A percentile compares a stretch with the other conserved stretches of the same genome.
Conservation (phyloP, 2,329 filamentous ascomycete genomes). For the Curvularia sp. region DNA sequence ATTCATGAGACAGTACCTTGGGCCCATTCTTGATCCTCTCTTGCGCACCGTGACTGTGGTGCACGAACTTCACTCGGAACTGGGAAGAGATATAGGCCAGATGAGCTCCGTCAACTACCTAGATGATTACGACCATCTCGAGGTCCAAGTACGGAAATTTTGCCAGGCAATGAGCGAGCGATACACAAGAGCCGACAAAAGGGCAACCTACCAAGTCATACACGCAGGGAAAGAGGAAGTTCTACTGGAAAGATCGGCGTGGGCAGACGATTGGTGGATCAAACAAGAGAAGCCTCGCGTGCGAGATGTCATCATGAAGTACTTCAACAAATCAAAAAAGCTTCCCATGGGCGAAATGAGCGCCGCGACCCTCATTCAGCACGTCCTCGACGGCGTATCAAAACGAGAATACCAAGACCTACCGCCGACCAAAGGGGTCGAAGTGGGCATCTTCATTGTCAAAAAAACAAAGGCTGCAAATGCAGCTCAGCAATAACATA, state of each 20-base stretch:
- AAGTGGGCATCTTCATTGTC: conserved; percentile 58
- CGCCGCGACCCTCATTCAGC: conserved; percentile 63
- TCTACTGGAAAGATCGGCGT: conserved; percentile 59
- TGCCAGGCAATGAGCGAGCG: conserved; percentile 39
- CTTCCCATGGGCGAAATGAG: conserved; percentile 56
- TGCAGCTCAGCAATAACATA: conserved; percentile 8
- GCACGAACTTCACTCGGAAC: conserved; percentile 64
- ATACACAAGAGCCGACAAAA: conserved; percentile 34
- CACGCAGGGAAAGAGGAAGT: conserved; percentile 61
- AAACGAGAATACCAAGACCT: conserved; percentile 56
- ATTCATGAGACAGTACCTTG: conserved; percentile 66
- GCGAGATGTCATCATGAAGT: conserved; percentile 57
- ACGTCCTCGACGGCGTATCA: conserved; percentile 65
- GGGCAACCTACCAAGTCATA: conserved; percentile 54
- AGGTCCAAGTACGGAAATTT: conserved; percentile 40
- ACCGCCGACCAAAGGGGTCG: conserved; percentile 54
- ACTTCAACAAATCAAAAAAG: conserved; percentile 54
- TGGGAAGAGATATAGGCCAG: conserved; percentile 61
- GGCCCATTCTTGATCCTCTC: conserved; percentile 66
- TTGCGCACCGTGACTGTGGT: conserved; percentile 66
- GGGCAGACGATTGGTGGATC: conserved; percentile 68
- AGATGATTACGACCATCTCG: conserved; percentile 61
- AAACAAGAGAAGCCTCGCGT: conserved; percentile 69
- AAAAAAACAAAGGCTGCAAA: conserved; percentile 32
- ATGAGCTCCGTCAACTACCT: conserved; percentile 62